These are phyloP conservation scores for Aspergillus asperescens DNA, from an alignment of 495 filamentous ascomycete genomes.

Conservation along the genomic window DNA sequence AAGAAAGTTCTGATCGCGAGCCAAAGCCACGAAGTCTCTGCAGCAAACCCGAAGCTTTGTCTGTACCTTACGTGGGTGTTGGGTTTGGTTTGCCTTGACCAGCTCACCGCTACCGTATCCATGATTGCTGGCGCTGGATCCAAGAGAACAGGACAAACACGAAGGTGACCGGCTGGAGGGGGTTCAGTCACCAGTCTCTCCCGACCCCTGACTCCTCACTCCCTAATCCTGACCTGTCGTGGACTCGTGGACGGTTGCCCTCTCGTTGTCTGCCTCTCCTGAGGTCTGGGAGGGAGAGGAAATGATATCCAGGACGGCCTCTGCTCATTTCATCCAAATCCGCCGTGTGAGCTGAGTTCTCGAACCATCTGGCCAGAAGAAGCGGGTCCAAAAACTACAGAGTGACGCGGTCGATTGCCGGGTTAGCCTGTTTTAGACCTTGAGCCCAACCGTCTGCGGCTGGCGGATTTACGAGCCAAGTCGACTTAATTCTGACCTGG, in stretches of 20 bases:
- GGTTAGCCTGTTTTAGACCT: constrained; percentile 6
- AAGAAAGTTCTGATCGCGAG: no score
- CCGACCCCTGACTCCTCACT: not conserved
- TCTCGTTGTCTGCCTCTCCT: not conserved
- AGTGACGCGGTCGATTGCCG: not conserved
- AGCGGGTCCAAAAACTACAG: constrained; percentile 4
- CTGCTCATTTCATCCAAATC: not conserved
- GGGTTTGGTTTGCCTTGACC: not conserved
- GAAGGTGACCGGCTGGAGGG: not conserved
- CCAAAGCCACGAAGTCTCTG: no score
- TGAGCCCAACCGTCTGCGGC: not conserved
- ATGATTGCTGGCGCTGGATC: not conserved
- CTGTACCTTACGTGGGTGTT: not conserved
- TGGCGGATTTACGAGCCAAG: no score
- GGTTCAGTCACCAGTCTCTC: no score
- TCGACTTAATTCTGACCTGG: not conserved
- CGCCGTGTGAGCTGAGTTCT: not conserved
- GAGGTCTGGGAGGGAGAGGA: not conserved
- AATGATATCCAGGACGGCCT: not conserved
- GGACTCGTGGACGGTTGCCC: not conserved
- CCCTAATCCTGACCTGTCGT: not conserved
- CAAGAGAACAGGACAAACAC: not conserved
- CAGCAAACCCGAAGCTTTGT: not conserved
- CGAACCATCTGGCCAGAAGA: constrained; percentile 4
- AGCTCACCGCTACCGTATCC: not conserved